phyloP scores from a whole-genome alignment of 2,329 filamentous ascomycete species.

The Trichoderma gracile region DNA sequence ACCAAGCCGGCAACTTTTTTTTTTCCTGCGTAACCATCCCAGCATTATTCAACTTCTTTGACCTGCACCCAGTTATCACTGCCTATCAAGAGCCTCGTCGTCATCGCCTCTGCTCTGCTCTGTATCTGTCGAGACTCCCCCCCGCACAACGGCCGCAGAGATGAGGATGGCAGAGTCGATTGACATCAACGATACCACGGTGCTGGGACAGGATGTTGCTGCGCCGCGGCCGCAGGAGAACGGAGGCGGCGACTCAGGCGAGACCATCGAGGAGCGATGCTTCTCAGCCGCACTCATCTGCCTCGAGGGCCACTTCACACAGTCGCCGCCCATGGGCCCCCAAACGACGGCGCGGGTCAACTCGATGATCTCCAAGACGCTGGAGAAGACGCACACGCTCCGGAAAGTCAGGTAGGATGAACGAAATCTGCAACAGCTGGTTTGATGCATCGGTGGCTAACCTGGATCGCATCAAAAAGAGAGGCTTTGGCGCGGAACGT shows the following conservation, averaged over 20 bases:
- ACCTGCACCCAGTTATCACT: constrained; percentile 5
- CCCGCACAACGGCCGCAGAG: neutral
- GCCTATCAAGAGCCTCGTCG: constrained; percentile 5
- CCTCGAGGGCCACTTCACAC: constrained; percentile 62
- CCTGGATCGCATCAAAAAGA: constrained; percentile 37
- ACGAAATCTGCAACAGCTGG: neutral
- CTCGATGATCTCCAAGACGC: constrained; percentile 59
- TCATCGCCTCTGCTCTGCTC: neutral
- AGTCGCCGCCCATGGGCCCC: constrained; percentile 58
- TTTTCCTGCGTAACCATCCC: constrained; percentile 27
- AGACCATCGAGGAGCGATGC: constrained; percentile 64
- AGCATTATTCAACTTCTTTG: constrained; percentile 19
- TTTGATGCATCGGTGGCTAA: neutral
- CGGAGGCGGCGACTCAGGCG: constrained; percentile 32
- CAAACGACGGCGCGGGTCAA: constrained; percentile 56
- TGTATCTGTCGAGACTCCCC: neutral
- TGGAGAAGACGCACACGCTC: constrained; percentile 64
- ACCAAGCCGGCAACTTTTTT: constrained; percentile 28
- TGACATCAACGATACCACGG: constrained; percentile 18
- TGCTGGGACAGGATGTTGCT: constrained; percentile 15
- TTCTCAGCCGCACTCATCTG: constrained; percentile 62
- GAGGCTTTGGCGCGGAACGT: constrained; percentile 63
- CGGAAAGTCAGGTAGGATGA: constrained; percentile 57
- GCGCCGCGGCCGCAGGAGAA: constrained; percentile 4
- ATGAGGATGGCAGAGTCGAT: constrained; percentile 25